A percentile compares a stretch with the other conserved stretches of the same genome.
Evolutionary conservation across 176 grass and related monocot species (phyloP).

Genomic region (Lolium perenne): DNA sequence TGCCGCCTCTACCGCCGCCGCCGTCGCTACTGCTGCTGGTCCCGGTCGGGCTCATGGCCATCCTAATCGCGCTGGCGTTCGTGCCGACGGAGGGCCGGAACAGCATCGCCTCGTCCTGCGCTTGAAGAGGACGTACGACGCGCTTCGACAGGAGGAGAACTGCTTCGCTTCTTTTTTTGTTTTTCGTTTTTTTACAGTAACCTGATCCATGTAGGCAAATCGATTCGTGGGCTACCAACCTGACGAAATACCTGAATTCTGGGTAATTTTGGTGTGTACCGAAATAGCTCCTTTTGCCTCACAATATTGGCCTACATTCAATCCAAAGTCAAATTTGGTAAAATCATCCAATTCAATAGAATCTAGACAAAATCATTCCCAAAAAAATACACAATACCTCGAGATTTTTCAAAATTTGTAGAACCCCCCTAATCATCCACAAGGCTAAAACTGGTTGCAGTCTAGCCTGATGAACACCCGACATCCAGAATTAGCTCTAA

Average conservation of each 20-base stretch:
- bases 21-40: conserved; percentile 47
- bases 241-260: not conserved
- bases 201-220: not conserved
- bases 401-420: too few species aligned
- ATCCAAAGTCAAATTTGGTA: too few species aligned
- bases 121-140: not conserved
- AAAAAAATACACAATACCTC: too few species aligned
- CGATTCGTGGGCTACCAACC: not conserved
- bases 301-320: too few species aligned
- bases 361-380: too few species aligned
- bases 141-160: not conserved
- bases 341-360: too few species aligned
- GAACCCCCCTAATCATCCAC: too few species aligned
- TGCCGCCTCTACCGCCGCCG: conserved; percentile 66
- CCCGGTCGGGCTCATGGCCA: conserved; percentile 59
- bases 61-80: conserved; percentile 59
- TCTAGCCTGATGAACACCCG: too few species aligned
- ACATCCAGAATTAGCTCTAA: too few species aligned
- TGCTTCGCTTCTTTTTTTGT: not conserved
- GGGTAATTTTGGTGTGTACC: not conserved
- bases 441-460: too few species aligned
- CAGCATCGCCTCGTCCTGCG: conserved; percentile 29
- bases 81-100: conserved; percentile 37
- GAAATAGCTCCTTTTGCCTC: not conserved
- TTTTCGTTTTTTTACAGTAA: not conserved